Conservation (phyloP, 2,329 filamentous ascomycete species). For the Aspergillus neotritici region DNA sequence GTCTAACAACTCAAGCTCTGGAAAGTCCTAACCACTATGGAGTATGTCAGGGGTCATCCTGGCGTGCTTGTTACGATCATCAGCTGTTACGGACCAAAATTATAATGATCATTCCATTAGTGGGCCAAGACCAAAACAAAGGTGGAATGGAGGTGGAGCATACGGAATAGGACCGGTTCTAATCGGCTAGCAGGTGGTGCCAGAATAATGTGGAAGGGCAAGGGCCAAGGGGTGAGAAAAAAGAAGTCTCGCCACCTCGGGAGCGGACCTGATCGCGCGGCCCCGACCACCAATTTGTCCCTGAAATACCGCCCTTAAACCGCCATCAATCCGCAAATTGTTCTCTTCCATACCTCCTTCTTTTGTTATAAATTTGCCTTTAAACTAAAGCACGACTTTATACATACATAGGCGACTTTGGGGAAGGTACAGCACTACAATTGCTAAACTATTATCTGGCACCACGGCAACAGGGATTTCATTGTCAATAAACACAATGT, state of each 20-base stretch:
- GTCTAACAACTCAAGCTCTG: too few species aligned
- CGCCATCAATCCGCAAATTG: neutral
- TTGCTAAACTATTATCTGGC: neutral
- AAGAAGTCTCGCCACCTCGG: conserved; percentile 32
- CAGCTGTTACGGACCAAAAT: neutral
- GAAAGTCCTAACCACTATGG: too few species aligned
- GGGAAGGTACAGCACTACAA: too few species aligned
- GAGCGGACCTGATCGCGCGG: conserved; percentile 18
- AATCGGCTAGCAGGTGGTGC: conserved; percentile 32
- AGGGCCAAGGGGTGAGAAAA: conserved; percentile 16
- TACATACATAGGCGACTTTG: neutral
- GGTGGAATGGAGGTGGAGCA: neutral
- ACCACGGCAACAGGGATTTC: neutral
- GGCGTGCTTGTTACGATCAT: too few species aligned
- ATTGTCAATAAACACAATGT: conserved; percentile 15
- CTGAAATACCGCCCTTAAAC: conserved; percentile 17
- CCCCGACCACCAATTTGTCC: conserved; percentile 8
- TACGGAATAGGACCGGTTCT: conserved; percentile 14
- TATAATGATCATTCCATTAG: conserved; percentile 2
- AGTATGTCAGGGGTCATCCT: too few species aligned
- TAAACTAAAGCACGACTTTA: neutral
- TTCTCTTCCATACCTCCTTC: conserved; percentile 1
- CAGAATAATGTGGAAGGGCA: conserved; percentile 12
- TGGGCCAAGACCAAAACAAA: conserved; percentile 1
- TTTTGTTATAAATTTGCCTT: conserved; percentile 4